A percentile compares a stretch with the other conserved stretches of the same genome.
phyloP scores from a whole-genome alignment of 805 yeast species.

The Pichia nakasei region DNA sequence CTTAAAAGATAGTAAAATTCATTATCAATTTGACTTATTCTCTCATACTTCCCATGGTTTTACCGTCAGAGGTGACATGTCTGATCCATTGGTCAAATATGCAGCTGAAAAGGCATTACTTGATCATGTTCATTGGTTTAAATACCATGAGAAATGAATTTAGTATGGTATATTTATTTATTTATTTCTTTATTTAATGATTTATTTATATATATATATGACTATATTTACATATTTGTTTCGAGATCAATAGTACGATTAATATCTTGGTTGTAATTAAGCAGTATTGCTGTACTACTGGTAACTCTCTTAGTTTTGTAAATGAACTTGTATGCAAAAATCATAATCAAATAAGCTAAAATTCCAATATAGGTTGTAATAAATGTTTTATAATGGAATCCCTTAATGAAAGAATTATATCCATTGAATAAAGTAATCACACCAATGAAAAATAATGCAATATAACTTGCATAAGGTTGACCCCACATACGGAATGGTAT shows the following conservation, averaged over 20 bases:
- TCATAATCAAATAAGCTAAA: constrained; percentile 1
- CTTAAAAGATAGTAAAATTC: constrained; percentile 36
- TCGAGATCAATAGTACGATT: no score
- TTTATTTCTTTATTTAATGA: neutral
- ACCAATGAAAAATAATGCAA: constrained; percentile 7
- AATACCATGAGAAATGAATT: constrained; percentile 12
- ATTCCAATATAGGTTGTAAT: constrained; percentile 15
- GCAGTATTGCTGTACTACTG: neutral
- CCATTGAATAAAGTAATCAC: constrained; percentile 16
- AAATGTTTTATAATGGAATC: constrained; percentile 11
- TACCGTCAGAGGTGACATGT: constrained; percentile 67
- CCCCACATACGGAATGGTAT: constrained; percentile 15
- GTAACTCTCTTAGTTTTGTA: constrained; percentile 6
- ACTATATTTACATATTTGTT: no score
- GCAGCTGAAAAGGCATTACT: constrained; percentile 59
- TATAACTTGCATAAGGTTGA: constrained; percentile 14
- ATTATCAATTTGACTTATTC: constrained; percentile 54
- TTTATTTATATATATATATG: no score
- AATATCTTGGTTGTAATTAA: no score
- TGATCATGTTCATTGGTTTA: constrained; percentile 34
- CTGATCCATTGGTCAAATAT: constrained; percentile 42
- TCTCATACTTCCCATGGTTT: constrained; percentile 69
- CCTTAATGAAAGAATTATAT: constrained; percentile 13
- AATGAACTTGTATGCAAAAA: constrained; percentile 2
- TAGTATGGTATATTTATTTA: neutral